phyloP scores from a whole-genome alignment of 441 rosid genomes.

The Pelargonium citronellum region DNA sequence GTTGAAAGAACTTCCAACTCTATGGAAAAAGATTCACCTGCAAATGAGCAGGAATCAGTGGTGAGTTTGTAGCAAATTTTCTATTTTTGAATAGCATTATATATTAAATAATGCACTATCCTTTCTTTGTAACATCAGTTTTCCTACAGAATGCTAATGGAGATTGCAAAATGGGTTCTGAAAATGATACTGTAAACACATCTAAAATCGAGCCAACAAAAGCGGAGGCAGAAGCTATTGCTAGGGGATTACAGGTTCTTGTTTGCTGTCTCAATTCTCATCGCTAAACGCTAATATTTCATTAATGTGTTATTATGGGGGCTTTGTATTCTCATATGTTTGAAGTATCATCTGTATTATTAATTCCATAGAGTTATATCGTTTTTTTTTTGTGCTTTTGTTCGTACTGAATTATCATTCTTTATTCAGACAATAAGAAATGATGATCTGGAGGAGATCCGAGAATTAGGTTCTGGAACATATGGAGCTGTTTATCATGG shows the following conservation, averaged over 20 bases:
- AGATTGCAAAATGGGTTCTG: constrained; percentile 60
- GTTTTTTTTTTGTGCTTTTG: neutral
- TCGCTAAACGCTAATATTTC: constrained; percentile 6
- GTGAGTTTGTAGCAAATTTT: constrained; percentile 43
- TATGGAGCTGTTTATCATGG: constrained; percentile 95
- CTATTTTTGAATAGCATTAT: constrained; percentile 17
- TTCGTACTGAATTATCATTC: constrained; percentile 17
- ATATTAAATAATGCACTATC: constrained; percentile 9
- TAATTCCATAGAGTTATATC: constrained; percentile 2
- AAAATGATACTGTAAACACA: constrained; percentile 45
- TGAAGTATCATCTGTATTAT: constrained; percentile 5
- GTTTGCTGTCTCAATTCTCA: constrained; percentile 16
- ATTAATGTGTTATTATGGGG: constrained; percentile 6
- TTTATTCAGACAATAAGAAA: constrained; percentile 61
- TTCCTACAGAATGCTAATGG: constrained; percentile 51
- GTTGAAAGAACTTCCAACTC: constrained; percentile 42
- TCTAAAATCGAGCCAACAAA: constrained; percentile 85
- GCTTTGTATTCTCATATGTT: neutral
- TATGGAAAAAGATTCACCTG: constrained; percentile 30
- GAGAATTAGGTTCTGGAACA: constrained; percentile 83
- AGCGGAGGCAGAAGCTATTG: constrained; percentile 90
- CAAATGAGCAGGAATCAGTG: constrained; percentile 44
- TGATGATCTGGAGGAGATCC: constrained; percentile 87
- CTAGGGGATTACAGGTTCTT: constrained; percentile 84
- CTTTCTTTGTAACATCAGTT: constrained; percentile 22